A percentile compares a stretch with the other conserved stretches of the same genome.
Conservation (phyloP, 345 rosid genomes). For the Moringa oleifera region DNA sequence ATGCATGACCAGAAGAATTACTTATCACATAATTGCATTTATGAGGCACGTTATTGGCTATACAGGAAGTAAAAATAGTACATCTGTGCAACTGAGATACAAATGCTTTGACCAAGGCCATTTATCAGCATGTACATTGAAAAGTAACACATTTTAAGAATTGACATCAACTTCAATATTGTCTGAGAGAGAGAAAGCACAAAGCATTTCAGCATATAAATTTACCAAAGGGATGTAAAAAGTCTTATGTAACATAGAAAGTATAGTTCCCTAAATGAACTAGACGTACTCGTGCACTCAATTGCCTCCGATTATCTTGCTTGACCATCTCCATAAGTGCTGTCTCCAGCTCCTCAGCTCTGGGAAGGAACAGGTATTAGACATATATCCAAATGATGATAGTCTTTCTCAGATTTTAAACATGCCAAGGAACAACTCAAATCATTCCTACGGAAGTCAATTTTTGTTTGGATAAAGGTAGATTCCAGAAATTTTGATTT, state of each 20-base stretch:
- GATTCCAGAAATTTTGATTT: background rate
- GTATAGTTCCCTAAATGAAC: background rate
- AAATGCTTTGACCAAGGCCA: too few species aligned
- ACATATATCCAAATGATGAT: slow-evolving; percentile 1
- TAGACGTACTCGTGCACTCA: slow-evolving; percentile 68
- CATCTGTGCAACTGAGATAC: background rate
- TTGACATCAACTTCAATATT: too few species aligned
- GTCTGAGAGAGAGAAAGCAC: too few species aligned
- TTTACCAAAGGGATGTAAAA: too few species aligned
- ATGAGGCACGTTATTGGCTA: background rate
- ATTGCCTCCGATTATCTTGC: slow-evolving; percentile 70
- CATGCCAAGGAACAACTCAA: background rate
- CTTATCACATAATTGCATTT: background rate
- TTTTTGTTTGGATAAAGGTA: too few species aligned
- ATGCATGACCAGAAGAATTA: background rate
- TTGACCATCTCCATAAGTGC: slow-evolving; percentile 91
- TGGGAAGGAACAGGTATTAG: slow-evolving; percentile 26
- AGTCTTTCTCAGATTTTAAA: background rate
- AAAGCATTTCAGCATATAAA: too few species aligned
- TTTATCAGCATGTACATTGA: too few species aligned
- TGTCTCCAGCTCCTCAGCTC: slow-evolving; percentile 97
- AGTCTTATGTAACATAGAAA: background rate
- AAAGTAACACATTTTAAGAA: too few species aligned
- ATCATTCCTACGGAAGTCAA: background rate
- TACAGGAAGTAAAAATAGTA: background rate